Percentiles rank a stretch among this genome's conserved stretches.
These are phyloP conservation scores for Hemisphaericaspora subhashii DNA, from an alignment of 1,139 yeast genomes.

Conservation along the genomic window DNA sequence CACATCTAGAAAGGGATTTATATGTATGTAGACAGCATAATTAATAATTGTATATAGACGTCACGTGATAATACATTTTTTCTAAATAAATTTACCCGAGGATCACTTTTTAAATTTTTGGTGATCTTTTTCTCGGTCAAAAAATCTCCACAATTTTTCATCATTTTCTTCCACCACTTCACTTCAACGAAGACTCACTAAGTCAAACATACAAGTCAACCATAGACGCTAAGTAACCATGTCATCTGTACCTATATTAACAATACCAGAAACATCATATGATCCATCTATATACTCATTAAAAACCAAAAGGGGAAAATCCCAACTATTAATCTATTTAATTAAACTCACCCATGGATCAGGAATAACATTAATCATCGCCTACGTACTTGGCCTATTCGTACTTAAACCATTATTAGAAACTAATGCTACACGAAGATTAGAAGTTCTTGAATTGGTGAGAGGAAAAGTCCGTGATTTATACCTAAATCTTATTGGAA, in stretches of 20 bases:
- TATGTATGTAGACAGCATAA: no score
- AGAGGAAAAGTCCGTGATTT: constrained; percentile 37
- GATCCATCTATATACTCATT: constrained; percentile 29
- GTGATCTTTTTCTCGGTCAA: no score
- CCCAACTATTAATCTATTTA: constrained; percentile 30
- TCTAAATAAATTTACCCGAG: no score
- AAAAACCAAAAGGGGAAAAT: constrained; percentile 19
- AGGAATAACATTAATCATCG: constrained; percentile 29
- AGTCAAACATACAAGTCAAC: background rate
- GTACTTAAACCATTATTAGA: constrained; percentile 40
- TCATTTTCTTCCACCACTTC: background rate
- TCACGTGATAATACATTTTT: no score
- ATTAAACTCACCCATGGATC: constrained; percentile 39
- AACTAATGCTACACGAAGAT: constrained; percentile 28
- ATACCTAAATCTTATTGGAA: constrained; percentile 35
- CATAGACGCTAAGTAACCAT: constrained; percentile 7
- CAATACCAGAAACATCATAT: constrained; percentile 47
- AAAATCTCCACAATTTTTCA: no score
- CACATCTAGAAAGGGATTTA: no score
- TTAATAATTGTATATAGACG: no score
- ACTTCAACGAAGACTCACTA: background rate
- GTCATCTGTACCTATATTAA: constrained; percentile 32
- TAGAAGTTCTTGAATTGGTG: constrained; percentile 36
- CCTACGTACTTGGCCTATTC: constrained; percentile 34
- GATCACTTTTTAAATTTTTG: no score